Conservation (phyloP, 2,329 filamentous ascomycete genomes). For the Colletotrichum theobromicola region DNA sequence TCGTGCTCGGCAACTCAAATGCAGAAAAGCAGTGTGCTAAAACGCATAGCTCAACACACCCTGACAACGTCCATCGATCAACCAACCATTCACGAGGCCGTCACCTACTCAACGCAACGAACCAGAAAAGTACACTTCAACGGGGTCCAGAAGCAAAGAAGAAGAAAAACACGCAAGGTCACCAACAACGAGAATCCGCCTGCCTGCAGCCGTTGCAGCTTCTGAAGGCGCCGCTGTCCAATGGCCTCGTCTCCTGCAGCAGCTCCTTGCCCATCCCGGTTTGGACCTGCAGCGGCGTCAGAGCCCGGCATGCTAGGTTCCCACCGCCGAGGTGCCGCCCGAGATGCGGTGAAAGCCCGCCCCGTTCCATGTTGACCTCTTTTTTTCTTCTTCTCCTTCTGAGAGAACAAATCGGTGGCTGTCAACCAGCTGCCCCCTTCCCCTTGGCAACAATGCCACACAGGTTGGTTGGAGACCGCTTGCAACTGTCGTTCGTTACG, state of each 20-base stretch:
- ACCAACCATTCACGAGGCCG: background rate
- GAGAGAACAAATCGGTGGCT: background rate
- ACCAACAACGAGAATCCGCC: conserved; percentile 5
- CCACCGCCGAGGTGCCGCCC: conserved; percentile 13
- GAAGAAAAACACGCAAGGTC: conserved; percentile 1
- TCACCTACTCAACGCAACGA: background rate
- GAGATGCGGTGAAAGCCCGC: conserved; percentile 21
- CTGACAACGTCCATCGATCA: background rate
- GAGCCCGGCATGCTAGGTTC: conserved; percentile 9
- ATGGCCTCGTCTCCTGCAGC: conserved; percentile 2
- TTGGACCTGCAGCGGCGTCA: conserved; percentile 17
- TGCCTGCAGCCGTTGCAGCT: background rate
- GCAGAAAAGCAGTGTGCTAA: background rate
- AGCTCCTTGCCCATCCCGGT: conserved; percentile 11
- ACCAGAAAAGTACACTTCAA: background rate
- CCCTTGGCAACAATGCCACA: background rate
- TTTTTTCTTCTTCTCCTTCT: background rate
- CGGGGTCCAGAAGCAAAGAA: background rate
- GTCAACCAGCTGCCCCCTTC: background rate
- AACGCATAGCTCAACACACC: background rate
- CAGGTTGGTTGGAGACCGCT: background rate
- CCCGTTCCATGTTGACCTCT: background rate
- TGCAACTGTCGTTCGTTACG: background rate
- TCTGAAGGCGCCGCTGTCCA: conserved; percentile 5
- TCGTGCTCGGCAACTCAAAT: background rate